Conservation (phyloP, 2,329 filamentous ascomycete genomes). For the Penicillium sp. region DNA sequence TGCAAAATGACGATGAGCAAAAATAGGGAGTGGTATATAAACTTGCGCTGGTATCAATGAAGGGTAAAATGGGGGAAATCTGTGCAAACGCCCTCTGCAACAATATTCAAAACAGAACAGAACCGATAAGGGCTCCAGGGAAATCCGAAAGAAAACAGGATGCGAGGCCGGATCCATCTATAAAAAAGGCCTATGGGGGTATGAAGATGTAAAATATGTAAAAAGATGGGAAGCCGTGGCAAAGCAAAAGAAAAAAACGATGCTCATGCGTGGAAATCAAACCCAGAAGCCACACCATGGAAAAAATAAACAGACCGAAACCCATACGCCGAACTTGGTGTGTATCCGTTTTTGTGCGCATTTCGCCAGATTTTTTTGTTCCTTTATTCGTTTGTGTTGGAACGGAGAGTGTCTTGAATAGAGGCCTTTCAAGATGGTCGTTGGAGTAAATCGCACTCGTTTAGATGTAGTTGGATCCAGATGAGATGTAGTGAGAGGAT, state of each 20-base stretch:
- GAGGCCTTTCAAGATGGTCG: slow-evolving; percentile 6
- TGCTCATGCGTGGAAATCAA: slow-evolving; percentile 9
- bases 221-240: slow-evolving; percentile 10
- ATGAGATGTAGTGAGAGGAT: slow-evolving; percentile 77
- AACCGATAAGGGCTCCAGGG: slow-evolving; percentile 23
- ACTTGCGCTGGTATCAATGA: slow-evolving; percentile 37
- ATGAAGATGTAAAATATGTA: slow-evolving; percentile 35
- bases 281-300: slow-evolving; percentile 24
- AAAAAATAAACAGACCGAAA: slow-evolving; percentile 25
- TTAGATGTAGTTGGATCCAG: slow-evolving; percentile 51
- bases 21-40: slow-evolving; percentile 24
- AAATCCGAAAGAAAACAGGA: slow-evolving; percentile 26
- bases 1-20: slow-evolving; percentile 3
- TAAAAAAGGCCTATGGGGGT: slow-evolving; percentile 40
- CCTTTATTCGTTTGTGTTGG: not conserved
- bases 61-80: slow-evolving; percentile 19
- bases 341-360: slow-evolving; percentile 25
- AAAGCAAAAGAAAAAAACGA: not conserved
- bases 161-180: slow-evolving; percentile 40
- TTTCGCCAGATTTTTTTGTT: slow-evolving; percentile 23
- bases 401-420: slow-evolving; percentile 1
- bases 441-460: not conserved
- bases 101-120: slow-evolving; percentile 10
- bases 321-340: slow-evolving; percentile 33
- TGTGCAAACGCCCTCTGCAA: slow-evolving; percentile 21